Conservation (phyloP, 371 early-diverging fungal genomes). For the Zopfochytrium polystomum region DNA sequence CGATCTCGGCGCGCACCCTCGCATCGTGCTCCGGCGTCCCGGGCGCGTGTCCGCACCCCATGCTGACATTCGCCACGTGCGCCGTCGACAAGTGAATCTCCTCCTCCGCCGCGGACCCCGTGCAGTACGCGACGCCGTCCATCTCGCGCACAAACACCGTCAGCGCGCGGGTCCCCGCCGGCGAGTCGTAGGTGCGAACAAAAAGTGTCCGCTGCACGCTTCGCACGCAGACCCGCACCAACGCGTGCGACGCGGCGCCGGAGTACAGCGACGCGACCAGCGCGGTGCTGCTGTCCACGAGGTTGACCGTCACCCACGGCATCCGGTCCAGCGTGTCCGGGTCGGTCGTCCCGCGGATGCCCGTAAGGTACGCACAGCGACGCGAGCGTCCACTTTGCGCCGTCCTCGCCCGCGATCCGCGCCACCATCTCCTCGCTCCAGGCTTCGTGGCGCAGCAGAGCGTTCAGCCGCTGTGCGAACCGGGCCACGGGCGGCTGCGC, state of each 20-base stretch:
- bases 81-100: conserved; percentile 10
- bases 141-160: conserved; percentile 10
- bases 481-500: background rate
- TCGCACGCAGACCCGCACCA: too few relatives aligned
- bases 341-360: too few relatives aligned
- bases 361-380: too few relatives aligned
- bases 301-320: too few relatives aligned
- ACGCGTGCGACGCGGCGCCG: background rate
- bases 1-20: conserved; percentile 16
- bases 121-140: conserved; percentile 20
- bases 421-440: conserved; percentile 12
- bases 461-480: conserved; percentile 16
- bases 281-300: too few relatives aligned
- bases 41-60: background rate
- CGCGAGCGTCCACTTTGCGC: too few relatives aligned
- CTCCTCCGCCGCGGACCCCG: too few relatives aligned
- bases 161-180: background rate
- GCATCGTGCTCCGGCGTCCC: too few relatives aligned
- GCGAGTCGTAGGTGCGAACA: background rate
- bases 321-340: too few relatives aligned
- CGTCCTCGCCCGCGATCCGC: background rate
- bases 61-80: background rate
- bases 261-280: background rate
- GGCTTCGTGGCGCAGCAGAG: conserved; percentile 5
- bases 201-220: conserved; percentile 4